Conservation (phyloP, 2,329 filamentous ascomycete genomes). For the Colletotrichum graminicola region DNA sequence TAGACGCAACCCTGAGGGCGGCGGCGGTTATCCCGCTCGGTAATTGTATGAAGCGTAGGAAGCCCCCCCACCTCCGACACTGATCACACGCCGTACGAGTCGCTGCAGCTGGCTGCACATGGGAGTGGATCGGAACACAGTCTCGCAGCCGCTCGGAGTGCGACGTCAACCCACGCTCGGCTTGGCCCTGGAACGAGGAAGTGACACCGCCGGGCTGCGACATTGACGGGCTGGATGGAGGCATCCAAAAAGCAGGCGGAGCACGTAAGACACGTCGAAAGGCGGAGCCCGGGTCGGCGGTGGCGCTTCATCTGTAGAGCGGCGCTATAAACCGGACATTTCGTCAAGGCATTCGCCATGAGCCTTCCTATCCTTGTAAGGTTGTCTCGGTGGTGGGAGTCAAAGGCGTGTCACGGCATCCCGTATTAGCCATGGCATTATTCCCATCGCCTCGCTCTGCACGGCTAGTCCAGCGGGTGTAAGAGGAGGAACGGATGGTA, state of each 20-base stretch:
- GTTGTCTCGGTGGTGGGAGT: constrained; percentile 31
- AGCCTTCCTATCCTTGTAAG: constrained; percentile 16
- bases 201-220: constrained; percentile 24
- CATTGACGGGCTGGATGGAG: constrained; percentile 13
- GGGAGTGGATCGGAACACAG: constrained; percentile 19
- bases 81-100: constrained; percentile 18
- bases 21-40: constrained; percentile 8
- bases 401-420: not conserved
- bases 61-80: constrained; percentile 4
- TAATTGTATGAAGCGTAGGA: not conserved
- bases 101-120: constrained; percentile 37
- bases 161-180: constrained; percentile 15
- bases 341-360: not conserved
- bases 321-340: constrained; percentile 2
- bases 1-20: not conserved
- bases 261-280: not conserved
- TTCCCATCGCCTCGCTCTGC: not conserved
- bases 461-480: constrained; percentile 16
- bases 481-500: constrained; percentile 27
- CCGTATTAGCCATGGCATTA: constrained; percentile 15
- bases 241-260: not conserved
- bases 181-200: constrained; percentile 28
- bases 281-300: constrained; percentile 1
- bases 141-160: constrained; percentile 21
- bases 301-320: constrained; percentile 14